Evolutionary conservation across 2,329 filamentous ascomycete species (phyloP).

Genomic region (Phialocephala sp.): DNA sequence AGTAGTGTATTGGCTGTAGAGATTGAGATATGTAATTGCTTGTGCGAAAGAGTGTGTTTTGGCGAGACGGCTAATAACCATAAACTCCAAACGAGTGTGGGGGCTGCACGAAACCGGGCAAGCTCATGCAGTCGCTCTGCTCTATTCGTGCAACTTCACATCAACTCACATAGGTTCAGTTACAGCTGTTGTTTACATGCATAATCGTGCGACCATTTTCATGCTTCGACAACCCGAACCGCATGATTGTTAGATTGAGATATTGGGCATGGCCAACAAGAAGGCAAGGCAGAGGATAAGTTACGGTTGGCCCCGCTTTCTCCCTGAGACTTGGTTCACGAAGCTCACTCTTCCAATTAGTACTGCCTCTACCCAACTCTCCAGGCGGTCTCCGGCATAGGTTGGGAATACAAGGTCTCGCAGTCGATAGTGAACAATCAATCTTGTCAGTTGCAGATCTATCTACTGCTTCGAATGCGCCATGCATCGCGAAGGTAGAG

Average conservation of each 20-base stretch:
- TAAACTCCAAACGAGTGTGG: conserved; percentile 19
- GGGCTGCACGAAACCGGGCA: conserved; percentile 18
- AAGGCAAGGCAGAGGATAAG: conserved; percentile 74
- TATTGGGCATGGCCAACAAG: conserved; percentile 63
- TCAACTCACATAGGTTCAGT: conserved; percentile 9
- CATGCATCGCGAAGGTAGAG: conserved; percentile 17
- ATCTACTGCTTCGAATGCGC: conserved; percentile 3
- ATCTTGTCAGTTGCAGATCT: conserved; percentile 68
- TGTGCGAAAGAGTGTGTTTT: too few relatives aligned
- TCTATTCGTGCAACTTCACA: conserved; percentile 7
- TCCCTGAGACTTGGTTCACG: conserved; percentile 18
- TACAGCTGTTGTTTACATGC: conserved; percentile 19
- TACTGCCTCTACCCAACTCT: conserved; percentile 74
- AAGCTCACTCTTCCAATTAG: conserved; percentile 47
- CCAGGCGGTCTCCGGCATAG: conserved; percentile 88
- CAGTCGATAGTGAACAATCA: conserved; percentile 80
- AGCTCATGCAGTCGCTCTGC: conserved; percentile 14
- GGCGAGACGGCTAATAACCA: too few relatives aligned
- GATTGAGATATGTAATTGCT: too few relatives aligned
- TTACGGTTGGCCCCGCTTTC: conserved; percentile 58
- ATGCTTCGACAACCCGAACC: conserved; percentile 21
- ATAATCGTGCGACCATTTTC: conserved; percentile 23
- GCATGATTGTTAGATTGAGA: conserved; percentile 29
- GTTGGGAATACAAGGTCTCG: conserved; percentile 92
- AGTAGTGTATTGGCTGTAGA: too few relatives aligned